Evolutionary conservation across 352 stramenopile genomes (phyloP), one percentile per base, ranked within the genome.

Genomic region (Globisporangium canariense): DNA sequence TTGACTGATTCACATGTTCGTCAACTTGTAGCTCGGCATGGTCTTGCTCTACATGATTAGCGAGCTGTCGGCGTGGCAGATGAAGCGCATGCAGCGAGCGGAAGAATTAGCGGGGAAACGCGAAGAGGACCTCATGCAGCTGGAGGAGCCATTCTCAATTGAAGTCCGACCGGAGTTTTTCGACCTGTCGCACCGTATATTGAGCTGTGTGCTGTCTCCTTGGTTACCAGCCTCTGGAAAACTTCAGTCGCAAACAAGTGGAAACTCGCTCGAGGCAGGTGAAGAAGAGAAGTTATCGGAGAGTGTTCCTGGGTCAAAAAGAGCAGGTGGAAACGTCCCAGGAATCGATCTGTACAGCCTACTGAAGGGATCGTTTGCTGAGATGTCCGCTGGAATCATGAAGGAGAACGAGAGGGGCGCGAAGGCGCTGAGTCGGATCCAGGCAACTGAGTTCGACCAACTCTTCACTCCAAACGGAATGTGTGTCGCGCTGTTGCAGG

Each of bases 41-140:
- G 64, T 94, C 36, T 47, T 93, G 55, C 64, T 96, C 25, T 73
- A 78, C 54, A 78, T 96, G 41, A 51, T 96, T 30, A 89, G 86
- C 20, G 86, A 94, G 32, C 57, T 96, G 3, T 92, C 86, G 3
- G 79, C 81, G 28, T 96, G 88, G 86, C 85, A 96, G 75, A 94
- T 96, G 84, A 91, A 94, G 55, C 85, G 84, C 60, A 94, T 96
- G 86, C 86, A 96, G 57, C 90, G 89, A 59, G 77, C 77, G 0
- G 86, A 94, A 56, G 77, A 83, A 32, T 88, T 89, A 25, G 77
- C 74, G 1, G 77, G 81, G 0, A 89, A 90, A 66, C 73, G 73
- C 13, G 81, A 92, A 58, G 78, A 90, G 22, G 76, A 93, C 50
- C 67, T 91, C 22, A 83, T 83, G 67, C 79, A 88, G 46, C 66